phyloP scores from a whole-genome alignment of 208 protist species.

The Phytomonas sp. region DNA sequence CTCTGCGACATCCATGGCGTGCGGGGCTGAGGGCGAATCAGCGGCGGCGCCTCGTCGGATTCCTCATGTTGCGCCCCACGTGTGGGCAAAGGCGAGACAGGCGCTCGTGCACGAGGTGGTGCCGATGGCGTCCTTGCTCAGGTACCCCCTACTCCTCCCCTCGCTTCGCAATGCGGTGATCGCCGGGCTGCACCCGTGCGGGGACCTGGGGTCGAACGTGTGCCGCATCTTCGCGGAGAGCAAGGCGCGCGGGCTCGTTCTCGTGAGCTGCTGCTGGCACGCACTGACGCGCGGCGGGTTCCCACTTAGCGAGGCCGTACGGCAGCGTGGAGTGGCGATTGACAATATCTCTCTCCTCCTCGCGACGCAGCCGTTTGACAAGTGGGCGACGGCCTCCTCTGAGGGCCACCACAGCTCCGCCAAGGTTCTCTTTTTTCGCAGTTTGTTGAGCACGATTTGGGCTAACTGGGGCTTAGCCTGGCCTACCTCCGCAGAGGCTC shows the following conservation, averaged over 20 bases:
- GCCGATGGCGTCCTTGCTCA: conserved; percentile 18
- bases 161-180: conserved; percentile 58
- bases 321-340: conserved; percentile 31
- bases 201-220: conserved; percentile 78
- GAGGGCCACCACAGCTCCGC: conserved; percentile 65
- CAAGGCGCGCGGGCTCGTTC: conserved; percentile 47
- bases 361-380: conserved; percentile 81
- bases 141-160: conserved; percentile 44
- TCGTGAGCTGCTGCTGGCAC: conserved; percentile 91
- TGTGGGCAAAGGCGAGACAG: neutral
- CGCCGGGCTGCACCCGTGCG: conserved; percentile 82
- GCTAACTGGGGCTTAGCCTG: neutral
- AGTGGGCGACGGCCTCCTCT: conserved; percentile 53
- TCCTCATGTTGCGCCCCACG: neutral
- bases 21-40: no score
- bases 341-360: conserved; percentile 61
- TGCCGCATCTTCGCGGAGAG: conserved; percentile 57
- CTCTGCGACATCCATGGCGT: neutral
- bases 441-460: conserved; percentile 68
- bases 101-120: conserved; percentile 34
- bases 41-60: neutral
- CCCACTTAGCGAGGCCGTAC: conserved; percentile 54
- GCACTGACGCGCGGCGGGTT: conserved; percentile 61
- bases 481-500: neutral
- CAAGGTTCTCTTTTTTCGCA: conserved; percentile 70